These are phyloP conservation scores for Pseudonitzschia pungens DNA, from an alignment of 108 stramenopile genomes.

Conservation along the genomic window DNA sequence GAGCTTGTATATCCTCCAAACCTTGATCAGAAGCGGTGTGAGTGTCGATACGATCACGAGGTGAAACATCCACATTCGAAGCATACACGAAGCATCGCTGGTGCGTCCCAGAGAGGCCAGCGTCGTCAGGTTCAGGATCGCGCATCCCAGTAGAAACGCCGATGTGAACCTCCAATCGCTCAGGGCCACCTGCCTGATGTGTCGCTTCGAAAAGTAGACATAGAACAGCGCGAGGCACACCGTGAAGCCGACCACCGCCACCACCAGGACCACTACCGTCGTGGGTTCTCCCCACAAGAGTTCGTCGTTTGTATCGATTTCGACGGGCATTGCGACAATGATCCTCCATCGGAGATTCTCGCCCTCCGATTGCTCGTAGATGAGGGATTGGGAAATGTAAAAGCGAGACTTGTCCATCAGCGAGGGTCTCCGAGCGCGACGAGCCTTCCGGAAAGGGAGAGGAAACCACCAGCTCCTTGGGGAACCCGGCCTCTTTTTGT, in stretches of 20 bases:
- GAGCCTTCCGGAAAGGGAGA: background rate
- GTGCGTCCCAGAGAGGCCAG: constrained; percentile 37
- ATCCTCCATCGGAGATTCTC: constrained; percentile 36
- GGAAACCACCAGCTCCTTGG: constrained; percentile 24
- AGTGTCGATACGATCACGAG: constrained; percentile 35
- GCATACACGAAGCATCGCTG: constrained; percentile 35
- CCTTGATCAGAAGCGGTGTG: constrained; percentile 47
- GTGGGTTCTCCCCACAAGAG: constrained; percentile 28
- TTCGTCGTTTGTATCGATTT: constrained; percentile 14
- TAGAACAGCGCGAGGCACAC: constrained; percentile 26
- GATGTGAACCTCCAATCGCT: constrained; percentile 51
- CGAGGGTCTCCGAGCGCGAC: background rate
- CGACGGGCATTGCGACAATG: constrained; percentile 32
- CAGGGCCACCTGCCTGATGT: constrained; percentile 23
- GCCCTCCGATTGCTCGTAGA: constrained; percentile 22
- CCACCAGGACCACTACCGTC: constrained; percentile 22
- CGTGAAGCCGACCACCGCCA: constrained; percentile 24
- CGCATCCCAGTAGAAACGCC: constrained; percentile 46
- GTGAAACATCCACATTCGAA: constrained; percentile 50
- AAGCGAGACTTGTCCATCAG: background rate
- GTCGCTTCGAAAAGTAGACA: constrained; percentile 30
- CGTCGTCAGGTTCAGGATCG: constrained; percentile 38
- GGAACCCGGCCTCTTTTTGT: constrained; percentile 26
- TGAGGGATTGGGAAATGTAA: constrained; percentile 29
- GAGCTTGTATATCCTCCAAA: constrained; percentile 43